Conservation (phyloP, 805 yeast species). For the Candida endomychidarum region DNA sequence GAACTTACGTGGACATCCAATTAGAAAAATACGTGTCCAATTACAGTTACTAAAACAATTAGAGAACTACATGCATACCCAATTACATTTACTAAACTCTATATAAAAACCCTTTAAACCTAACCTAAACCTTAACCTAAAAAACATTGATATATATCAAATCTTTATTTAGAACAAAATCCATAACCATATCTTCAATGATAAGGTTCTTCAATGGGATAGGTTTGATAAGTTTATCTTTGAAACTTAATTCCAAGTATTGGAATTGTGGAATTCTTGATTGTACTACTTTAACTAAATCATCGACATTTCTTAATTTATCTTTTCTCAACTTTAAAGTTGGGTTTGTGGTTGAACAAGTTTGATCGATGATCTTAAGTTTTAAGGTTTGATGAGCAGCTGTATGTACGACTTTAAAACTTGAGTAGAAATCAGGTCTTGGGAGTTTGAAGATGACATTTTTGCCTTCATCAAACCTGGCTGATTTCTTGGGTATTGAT, state of each 20-base stretch:
- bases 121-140: neutral
- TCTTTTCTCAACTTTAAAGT: conserved; percentile 14
- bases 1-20: too few species aligned
- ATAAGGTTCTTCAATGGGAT: conserved; percentile 8
- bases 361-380: conserved; percentile 10
- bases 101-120: too few species aligned
- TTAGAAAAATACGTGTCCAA: too few species aligned
- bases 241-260: conserved; percentile 9
- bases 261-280: conserved; percentile 8
- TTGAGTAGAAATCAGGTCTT: conserved; percentile 3
- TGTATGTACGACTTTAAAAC: conserved; percentile 8
- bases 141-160: conserved; percentile 10
- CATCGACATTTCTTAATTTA: conserved; percentile 10
- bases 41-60: too few species aligned
- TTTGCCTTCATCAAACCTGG: neutral
- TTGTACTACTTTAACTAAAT: conserved; percentile 11
- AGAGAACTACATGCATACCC: too few species aligned
- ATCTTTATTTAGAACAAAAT: conserved; percentile 15
- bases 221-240: conserved; percentile 12
- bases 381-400: conserved; percentile 4
- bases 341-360: conserved; percentile 5
- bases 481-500: neutral
- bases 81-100: too few species aligned
- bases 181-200: conserved; percentile 14
- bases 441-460: conserved; percentile 4